phyloP scores from a whole-genome alignment of 2,329 filamentous ascomycete species.

The Exophiala viscosa region DNA sequence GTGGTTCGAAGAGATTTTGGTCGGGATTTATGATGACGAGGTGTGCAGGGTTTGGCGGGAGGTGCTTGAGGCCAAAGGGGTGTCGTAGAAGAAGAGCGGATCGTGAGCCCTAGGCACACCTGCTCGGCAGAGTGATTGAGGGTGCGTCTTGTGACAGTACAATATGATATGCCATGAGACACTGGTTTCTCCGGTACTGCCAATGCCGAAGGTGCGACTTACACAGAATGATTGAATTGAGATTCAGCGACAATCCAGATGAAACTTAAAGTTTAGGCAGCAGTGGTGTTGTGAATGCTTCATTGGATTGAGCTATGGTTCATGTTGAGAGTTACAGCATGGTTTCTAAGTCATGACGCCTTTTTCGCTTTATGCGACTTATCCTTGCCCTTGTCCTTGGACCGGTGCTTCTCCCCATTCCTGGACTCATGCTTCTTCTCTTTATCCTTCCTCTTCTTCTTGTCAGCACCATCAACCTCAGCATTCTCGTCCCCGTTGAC shows the following conservation, averaged over 20 bases:
- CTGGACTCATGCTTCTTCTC: constrained; percentile 19
- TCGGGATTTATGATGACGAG: constrained; percentile 10
- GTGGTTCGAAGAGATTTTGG: constrained; percentile 10
- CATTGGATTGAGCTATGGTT: too few relatives aligned
- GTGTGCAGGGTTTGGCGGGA: constrained; percentile 4
- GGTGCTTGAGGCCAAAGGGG: not conserved
- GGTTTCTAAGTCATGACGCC: not conserved
- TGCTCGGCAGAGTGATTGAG: too few relatives aligned
- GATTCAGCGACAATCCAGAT: too few relatives aligned
- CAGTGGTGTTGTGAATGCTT: too few relatives aligned
- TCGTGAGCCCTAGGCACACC: too few relatives aligned
- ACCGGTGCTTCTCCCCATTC: constrained; percentile 3
- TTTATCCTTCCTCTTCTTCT: constrained; percentile 31
- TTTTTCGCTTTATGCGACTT: constrained; percentile 30
- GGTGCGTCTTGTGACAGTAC: too few relatives aligned
- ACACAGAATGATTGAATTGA: too few relatives aligned
- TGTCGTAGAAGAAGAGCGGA: not conserved
- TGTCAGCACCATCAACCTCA: constrained; percentile 36
- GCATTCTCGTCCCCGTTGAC: constrained; percentile 34
- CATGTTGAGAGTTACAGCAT: too few relatives aligned
- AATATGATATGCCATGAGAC: too few relatives aligned
- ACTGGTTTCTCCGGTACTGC: too few relatives aligned
- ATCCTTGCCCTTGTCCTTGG: constrained; percentile 1
- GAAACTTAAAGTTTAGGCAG: too few relatives aligned
- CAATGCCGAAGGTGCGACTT: too few relatives aligned